Percentiles rank a stretch among this genome's conserved stretches.
These are phyloP conservation scores for Naegleria fowleri DNA, from an alignment of 208 protist genomes.

Conservation along the genomic window DNA sequence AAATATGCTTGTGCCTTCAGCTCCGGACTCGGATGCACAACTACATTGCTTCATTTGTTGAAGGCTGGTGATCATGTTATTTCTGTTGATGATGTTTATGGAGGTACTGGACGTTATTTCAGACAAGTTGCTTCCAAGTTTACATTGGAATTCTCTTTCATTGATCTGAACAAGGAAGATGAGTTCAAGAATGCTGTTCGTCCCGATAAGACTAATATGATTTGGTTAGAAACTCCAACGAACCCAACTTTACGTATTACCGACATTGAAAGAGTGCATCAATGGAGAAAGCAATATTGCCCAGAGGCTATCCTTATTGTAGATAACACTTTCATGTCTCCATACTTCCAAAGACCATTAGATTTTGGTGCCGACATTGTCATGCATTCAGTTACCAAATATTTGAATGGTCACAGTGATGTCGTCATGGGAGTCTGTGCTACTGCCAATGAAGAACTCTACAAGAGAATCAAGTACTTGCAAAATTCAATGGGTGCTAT, in stretches of 20 bases:
- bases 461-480: conserved; percentile 68
- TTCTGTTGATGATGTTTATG: conserved; percentile 81
- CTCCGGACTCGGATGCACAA: conserved; percentile 78
- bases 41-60: conserved; percentile 78
- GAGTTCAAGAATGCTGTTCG: conserved; percentile 68
- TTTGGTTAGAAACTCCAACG: conserved; percentile 89
- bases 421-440: conserved; percentile 75
- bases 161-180: conserved; percentile 67
- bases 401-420: conserved; percentile 89
- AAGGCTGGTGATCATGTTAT: conserved; percentile 76
- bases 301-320: conserved; percentile 69
- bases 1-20: conserved; percentile 69
- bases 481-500: conserved; percentile 82
- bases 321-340: conserved; percentile 92
- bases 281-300: conserved; percentile 11
- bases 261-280: conserved; percentile 68
- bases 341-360: conserved; percentile 84
- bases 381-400: conserved; percentile 90
- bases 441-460: conserved; percentile 57
- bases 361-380: conserved; percentile 86
- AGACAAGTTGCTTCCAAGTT: conserved; percentile 41
- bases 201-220: conserved; percentile 75
- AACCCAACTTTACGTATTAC: conserved; percentile 87
- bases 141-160: conserved; percentile 70
- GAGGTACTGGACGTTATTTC: conserved; percentile 49